Conservation (phyloP, 2,329 filamentous ascomycete genomes). For the Colletotrichum phormii region DNA sequence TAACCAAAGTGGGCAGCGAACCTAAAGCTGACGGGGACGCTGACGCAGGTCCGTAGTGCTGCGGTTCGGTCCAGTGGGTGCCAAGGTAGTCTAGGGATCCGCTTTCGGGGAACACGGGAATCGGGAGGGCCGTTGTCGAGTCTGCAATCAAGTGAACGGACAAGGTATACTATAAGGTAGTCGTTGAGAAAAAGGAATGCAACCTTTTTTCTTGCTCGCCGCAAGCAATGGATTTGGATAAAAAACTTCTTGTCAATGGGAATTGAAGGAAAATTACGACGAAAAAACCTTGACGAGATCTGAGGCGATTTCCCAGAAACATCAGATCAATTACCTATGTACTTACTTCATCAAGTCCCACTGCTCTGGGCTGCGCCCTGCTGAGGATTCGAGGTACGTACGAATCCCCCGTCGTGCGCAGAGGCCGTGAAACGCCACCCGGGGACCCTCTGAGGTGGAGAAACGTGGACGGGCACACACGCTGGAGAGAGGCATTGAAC, state of each 20-base stretch:
- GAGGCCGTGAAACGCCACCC: conserved; percentile 33
- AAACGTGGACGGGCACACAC: conserved; percentile 7
- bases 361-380: conserved; percentile 12
- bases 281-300: not conserved
- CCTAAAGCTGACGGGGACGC: not conserved
- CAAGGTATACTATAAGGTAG: not conserved
- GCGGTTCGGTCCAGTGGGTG: not conserved
- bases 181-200: not conserved
- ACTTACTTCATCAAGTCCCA: not conserved
- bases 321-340: conserved; percentile 20
- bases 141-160: not conserved
- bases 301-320: conserved; percentile 14
- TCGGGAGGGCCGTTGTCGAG: conserved; percentile 7
- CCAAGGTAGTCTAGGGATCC: not conserved
- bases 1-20: conserved; percentile 29
- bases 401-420: conserved; percentile 17
- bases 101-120: conserved; percentile 13
- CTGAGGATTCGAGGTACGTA: conserved; percentile 17
- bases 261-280: not conserved
- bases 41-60: conserved; percentile 32
- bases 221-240: not conserved
- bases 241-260: not conserved
- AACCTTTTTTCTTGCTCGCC: not conserved
- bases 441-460: conserved; percentile 16
- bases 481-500: conserved; percentile 11